Evolutionary conservation across 139 green algal species (phyloP).

Genomic region (Diplosphaera chodatii): DNA sequence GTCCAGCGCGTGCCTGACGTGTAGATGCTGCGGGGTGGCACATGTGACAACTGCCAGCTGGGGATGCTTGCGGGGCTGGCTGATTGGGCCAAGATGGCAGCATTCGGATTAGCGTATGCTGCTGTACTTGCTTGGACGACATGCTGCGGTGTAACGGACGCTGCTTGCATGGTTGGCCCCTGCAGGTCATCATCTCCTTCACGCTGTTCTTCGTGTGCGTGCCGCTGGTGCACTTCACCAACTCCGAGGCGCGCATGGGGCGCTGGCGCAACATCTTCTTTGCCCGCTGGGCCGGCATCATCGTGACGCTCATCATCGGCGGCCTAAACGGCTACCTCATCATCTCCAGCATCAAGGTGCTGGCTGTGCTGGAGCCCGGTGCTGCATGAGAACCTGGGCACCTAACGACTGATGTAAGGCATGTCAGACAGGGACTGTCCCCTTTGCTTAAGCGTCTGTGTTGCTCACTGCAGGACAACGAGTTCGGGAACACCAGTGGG

Average conservation of each 20-base stretch:
- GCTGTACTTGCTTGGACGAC: no score
- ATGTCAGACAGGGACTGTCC: no score
- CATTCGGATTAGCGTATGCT: no score
- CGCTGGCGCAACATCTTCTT: constrained; percentile 33
- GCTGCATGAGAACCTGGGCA: neutral
- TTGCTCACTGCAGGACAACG: neutral
- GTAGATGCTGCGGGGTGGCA: no score
- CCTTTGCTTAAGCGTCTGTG: neutral
- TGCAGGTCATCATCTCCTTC: constrained; percentile 56
- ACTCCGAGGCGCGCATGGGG: constrained; percentile 23
- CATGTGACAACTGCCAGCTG: no score
- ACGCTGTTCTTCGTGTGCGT: constrained; percentile 52
- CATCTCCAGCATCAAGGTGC: constrained; percentile 15
- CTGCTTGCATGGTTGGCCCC: constrained; percentile 28
- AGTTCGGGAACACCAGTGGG: neutral
- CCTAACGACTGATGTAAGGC: no score
- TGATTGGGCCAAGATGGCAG: no score
- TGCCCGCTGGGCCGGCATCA: constrained; percentile 8
- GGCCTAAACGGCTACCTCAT: constrained; percentile 47
- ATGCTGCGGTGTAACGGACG: no score
- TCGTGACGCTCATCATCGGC: constrained; percentile 38
- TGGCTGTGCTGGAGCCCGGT: neutral
- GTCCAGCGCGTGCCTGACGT: no score
- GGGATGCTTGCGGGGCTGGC: no score
- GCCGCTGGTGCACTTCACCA: constrained; percentile 63